A percentile compares a stretch with the other conserved stretches of the same genome.
These are phyloP conservation scores for Ganoderma lingzhi DNA, from an alignment of 1,284 basidiomycete genomes.

Conservation along the genomic window DNA sequence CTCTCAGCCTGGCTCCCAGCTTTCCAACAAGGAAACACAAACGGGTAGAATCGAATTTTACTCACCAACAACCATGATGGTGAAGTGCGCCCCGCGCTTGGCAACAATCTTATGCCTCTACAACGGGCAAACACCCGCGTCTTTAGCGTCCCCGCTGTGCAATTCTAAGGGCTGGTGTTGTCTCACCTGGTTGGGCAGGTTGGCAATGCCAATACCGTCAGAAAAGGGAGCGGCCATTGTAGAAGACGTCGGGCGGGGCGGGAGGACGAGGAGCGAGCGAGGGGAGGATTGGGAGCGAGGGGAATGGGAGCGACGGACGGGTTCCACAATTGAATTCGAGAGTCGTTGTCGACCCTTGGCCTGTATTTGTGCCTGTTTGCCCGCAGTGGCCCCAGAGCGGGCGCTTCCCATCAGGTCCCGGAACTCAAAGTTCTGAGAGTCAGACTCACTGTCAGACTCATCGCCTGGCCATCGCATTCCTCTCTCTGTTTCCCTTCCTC, in stretches of 20 bases:
- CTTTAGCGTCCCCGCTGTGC: constrained; percentile 19
- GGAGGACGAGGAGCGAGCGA: constrained; percentile 4
- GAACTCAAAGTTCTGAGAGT: not conserved
- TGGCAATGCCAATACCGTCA: constrained; percentile 89
- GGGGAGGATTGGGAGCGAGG: constrained; percentile 4
- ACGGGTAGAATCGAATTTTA: constrained; percentile 28
- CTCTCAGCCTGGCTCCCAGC: not conserved
- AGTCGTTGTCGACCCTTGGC: constrained; percentile 20
- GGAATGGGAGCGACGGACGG: constrained; percentile 14
- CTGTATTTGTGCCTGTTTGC: constrained; percentile 29
- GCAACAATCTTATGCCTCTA: constrained; percentile 97
- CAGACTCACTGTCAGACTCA: not conserved
- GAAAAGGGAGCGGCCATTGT: constrained; percentile 41
- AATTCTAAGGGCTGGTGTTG: no score
- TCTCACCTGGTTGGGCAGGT: constrained; percentile 96
- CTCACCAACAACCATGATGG: constrained; percentile 98
- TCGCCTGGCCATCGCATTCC: constrained; percentile 3
- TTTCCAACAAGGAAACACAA: not conserved
- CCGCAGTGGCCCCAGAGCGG: constrained; percentile 24
- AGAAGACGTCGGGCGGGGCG: not conserved
- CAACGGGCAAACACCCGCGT: constrained; percentile 31
- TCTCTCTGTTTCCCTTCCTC: constrained; percentile 13
- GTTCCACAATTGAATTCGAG: constrained; percentile 19
- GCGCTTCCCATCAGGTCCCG: constrained; percentile 24
- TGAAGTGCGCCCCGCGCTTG: constrained; percentile 97